phyloP scores from a whole-genome alignment of 495 filamentous ascomycete genomes.

The Penicillium cataractarum region DNA sequence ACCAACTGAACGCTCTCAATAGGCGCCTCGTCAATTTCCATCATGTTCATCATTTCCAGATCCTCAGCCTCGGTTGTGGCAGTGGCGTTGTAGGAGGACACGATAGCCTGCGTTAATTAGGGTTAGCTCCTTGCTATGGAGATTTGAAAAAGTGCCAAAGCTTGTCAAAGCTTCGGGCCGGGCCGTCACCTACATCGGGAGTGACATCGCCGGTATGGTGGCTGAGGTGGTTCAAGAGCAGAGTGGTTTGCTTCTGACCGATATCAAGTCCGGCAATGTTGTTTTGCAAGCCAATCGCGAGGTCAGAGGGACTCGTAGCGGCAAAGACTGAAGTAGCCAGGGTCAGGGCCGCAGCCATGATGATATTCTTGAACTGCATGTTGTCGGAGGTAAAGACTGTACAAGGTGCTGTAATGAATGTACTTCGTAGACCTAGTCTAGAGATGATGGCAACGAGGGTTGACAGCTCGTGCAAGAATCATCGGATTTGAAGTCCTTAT shows the following conservation, averaged over 20 bases:
- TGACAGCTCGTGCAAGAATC: background rate
- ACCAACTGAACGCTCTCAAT: background rate
- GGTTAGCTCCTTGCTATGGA: background rate
- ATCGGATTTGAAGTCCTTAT: background rate
- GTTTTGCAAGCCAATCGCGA: constrained; percentile 3
- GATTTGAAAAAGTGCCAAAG: background rate
- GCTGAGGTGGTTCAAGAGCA: background rate
- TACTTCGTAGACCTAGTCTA: constrained; percentile 2
- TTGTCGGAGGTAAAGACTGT: background rate
- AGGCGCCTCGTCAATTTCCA: background rate
- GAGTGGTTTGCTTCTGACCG: constrained; percentile 2
- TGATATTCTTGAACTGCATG: background rate
- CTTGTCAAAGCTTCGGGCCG: background rate
- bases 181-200: background rate
- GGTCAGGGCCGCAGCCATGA: background rate
- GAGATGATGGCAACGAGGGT: constrained; percentile 1
- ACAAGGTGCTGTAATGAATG: background rate
- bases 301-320: background rate
- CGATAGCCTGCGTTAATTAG: background rate
- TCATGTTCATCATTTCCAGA: constrained; percentile 3
- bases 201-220: background rate
- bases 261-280: background rate
- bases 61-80: background rate
- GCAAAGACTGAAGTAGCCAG: background rate
- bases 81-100: background rate